Evolutionary conservation across 768 basidiomycete species (phyloP), one percentile per base, ranked within the genome.

Genomic region (Porphyrellus cyaneotinctus): DNA sequence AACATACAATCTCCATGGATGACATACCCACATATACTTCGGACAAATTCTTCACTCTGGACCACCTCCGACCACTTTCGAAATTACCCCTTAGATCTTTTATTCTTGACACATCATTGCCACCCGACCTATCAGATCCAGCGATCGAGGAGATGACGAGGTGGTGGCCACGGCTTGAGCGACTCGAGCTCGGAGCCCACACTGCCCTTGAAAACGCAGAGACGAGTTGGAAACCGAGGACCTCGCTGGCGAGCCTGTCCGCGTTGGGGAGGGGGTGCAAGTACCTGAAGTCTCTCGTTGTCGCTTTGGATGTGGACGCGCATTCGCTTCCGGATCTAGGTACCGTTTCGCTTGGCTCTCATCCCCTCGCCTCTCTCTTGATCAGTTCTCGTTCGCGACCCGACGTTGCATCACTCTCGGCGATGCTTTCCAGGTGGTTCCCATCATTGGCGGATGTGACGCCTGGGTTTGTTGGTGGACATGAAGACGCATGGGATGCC

Each of bases 111-210:
- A 66, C 71, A 11, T 73, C 72, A 1, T 52, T 74, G 32, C 76
- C 76, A 2, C 71, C 71, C 5, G 59, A 62, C 56, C 52, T 79
- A 18, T 64, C 56, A 22, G 77, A 80, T 56, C 11, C 57, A 28
- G 74, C 73, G 33, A 54, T 79, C 20, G 70, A 65, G 33, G 64
- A 67, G 45, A 58, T 81, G 36, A 54, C 69, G 17, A 63, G 54
- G 8, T 78, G 74, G 72, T 79, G 79, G 79, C 79, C 78, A 15
- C 52, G 60, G 36, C 68, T 81, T 7, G 61, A 68, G 10, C 65
- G 70, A 42, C 72, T 81, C 30, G 72, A 79, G 51, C 51, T 81
- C 12, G 76, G 76, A 2, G 58, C 63, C 2, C 47, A 58, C 5
- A 60, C 61, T 22, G 66, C 63, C 5, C 58, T 63, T 13, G 65